Evolutionary conservation across 495 filamentous ascomycete species (phyloP), one percentile per base, ranked within the genome.

Genomic region (Penicillium dipodomyicola): DNA sequence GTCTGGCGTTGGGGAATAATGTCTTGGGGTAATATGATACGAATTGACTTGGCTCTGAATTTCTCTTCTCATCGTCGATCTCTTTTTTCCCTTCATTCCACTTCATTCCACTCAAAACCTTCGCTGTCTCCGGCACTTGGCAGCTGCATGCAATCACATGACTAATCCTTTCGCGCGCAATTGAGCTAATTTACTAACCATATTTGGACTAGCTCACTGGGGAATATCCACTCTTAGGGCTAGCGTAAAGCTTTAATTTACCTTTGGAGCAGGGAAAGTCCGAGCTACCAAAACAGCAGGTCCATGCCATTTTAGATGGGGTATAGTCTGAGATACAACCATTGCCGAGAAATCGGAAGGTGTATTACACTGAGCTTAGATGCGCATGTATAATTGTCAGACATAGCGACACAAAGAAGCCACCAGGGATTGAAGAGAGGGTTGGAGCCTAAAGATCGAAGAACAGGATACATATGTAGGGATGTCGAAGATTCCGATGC

Each of bases 181-280:
- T 64, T 71, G 67, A 71, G 68, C 66, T 65, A 43, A 71, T 69
- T 71, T 64, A 45, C 35, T 64, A 62, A 51, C 68, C 56, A 7
- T 0, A 29, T 62, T n/a, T 5, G 61, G 47, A 30, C 49, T 69
- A 69, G 64, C 15, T 4, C 25, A 2, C 35, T 47, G 55, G 39
- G 49, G 40, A 37, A 17, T 29, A 7, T 48, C 32, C 23, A 44
- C 42, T 46, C 7, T 17, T 40, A 5, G n/a, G 39, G 39, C 39
- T 52, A 52, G 49, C n/a, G 37, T 20, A 5, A 35, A 5, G 47
- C 47, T 49, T 49, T 37, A 25, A 49, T 37, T 25, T 35, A 30
- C 45, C 11, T 10, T 22, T 20, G 9, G 11, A 33, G 27, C 27
- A 45, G 14, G 22, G n/a, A 25, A 10, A 10, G 25, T 46, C 44